Evolutionary conservation across 768 basidiomycete species (phyloP), one percentile per base, ranked within the genome.

Genomic region (Dendrothele bispora): DNA sequence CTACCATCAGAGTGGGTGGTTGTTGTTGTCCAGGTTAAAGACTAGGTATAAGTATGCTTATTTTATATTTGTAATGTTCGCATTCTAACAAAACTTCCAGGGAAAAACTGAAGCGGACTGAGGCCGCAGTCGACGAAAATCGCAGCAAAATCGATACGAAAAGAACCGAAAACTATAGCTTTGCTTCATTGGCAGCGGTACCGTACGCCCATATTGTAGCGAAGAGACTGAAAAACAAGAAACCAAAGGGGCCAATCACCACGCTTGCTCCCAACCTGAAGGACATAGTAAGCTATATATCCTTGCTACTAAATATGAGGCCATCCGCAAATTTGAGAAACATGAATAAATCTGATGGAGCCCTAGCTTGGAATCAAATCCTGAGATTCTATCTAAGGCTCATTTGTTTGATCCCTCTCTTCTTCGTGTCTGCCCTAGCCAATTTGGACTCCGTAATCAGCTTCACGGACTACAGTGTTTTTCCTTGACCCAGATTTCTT

Each of bases 381-480:
- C 67, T 88, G 21, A 95, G 95, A 14, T 88, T 90, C 67, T 78
- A 86, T 65, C 78, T 99, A 44, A 71, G 77, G 18, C 57, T 82
- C 21, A 82, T 98, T 39, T 95, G 91, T 66, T 94, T 92, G 28
- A 72, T 95, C 11, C 95, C 95, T n/a, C 72, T 99, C n/a, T 80
- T 95, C 61, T 71, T 90, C 53, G 92, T 98, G 53, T 95, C 95
- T 11, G 71, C 91, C 53, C 73, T 97, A 39, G 93, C 97, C 55
- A 98, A 99, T 70, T 74, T 99, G 71, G 78, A 85, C 40, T 79
- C 86, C 29, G 10, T 20, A 21, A 21, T n/a, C 5, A n/a, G 43
- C 7, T n/a, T 15, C 17, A 4, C 7, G 21, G 28, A n/a, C n/a
- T 61, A 18, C 58, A 47, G 24, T 21, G n/a, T n/a, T 30, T 18